Evolutionary conservation across 345 rosid genomes (phyloP).

Genomic region (Garcia nutans): DNA sequence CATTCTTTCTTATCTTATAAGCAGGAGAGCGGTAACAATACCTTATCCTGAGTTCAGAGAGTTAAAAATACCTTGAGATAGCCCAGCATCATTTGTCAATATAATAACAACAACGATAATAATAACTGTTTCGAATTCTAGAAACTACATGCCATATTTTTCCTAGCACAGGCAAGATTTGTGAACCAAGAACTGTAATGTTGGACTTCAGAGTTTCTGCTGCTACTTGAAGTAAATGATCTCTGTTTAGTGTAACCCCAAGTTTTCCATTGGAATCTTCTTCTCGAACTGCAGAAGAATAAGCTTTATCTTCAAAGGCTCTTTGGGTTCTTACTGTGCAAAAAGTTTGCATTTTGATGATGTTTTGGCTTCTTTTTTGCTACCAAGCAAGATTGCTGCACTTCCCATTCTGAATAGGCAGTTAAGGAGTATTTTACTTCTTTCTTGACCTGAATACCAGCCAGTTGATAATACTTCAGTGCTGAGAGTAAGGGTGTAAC

Average conservation of each 20-base stretch:
- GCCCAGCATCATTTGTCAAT: conserved; percentile 26
- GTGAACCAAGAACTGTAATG: conserved; percentile 34
- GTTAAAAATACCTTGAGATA: no score
- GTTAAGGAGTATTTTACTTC: conserved; percentile 45
- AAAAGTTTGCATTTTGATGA: conserved; percentile 44
- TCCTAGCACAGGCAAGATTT: conserved; percentile 37
- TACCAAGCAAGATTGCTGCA: conserved; percentile 49
- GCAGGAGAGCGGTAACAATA: no score
- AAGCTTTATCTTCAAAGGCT: conserved; percentile 41
- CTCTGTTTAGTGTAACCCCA: conserved; percentile 49
- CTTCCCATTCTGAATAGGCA: conserved; percentile 63
- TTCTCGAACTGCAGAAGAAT: conserved; percentile 40
- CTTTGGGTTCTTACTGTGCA: conserved; percentile 39
- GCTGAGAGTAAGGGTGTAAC: conserved; percentile 47
- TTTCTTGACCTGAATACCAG: conserved; percentile 57
- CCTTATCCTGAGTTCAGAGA: no score
- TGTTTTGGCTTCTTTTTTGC: conserved; percentile 31
- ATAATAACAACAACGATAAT: background rate
- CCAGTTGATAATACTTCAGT: conserved; percentile 54
- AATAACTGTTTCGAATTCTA: conserved; percentile 20
- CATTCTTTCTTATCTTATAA: no score
- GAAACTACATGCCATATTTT: conserved; percentile 33
- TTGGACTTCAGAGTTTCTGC: conserved; percentile 42
- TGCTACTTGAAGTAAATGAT: conserved; percentile 31
- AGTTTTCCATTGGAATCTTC: conserved; percentile 51